Base-by-base conservation (phyloP, 2,329 filamentous ascomycete genomes). In the Sporothrix variecibatus region DNA sequence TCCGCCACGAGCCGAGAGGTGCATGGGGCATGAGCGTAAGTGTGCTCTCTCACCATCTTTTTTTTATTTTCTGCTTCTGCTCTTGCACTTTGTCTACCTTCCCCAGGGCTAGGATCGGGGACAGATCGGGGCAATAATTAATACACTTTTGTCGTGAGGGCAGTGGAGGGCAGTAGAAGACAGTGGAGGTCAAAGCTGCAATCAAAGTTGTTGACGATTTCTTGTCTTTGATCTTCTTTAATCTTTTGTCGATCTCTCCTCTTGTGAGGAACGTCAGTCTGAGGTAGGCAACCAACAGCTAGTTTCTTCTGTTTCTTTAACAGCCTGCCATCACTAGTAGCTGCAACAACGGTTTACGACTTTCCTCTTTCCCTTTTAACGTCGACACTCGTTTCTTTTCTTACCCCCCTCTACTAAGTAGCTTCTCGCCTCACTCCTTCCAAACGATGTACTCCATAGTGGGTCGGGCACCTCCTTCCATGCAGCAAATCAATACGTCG, bases 341-440 rank as follows among this genome's bases (percentile, higher is more conserved):
- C n/a, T n/a, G n/a, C n/a, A n/a, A n/a, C 12, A 58, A 58, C 56
- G 56, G 56, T 58, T 58, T 58, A 58, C 56, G 56, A 58, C 56
- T 58, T 58, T 9, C 56, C 15, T 9, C 15, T 58, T 58, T 31
- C 26, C 15, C 9, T 11, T 53, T 53, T 9, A 6, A 23, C 23
- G 49, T 49, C 17, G 6, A 2, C 20, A 4, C 17, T 53, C n/a
- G 2, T 53, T 53, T 12, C 26, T 26, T 8, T 56, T 56, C 53
- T 28, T 56, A 28, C 53, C 53, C 53, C 46, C 15, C 46, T 49
- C 46, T 49, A 9, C 38, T 5, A 9, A 40, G 38, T 40, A 40
- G 38, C 38, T 40, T n/a, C 49, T n/a, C 17, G 43, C 43, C 4
- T 17, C n/a, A n/a, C 51, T 53, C 51, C 51, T 53, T 53, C 51